Percentiles rank a stretch among this genome's conserved stretches.
Conservation (phyloP, 768 basidiomycete genomes). For the Strobilomyces echinocephalus region DNA sequence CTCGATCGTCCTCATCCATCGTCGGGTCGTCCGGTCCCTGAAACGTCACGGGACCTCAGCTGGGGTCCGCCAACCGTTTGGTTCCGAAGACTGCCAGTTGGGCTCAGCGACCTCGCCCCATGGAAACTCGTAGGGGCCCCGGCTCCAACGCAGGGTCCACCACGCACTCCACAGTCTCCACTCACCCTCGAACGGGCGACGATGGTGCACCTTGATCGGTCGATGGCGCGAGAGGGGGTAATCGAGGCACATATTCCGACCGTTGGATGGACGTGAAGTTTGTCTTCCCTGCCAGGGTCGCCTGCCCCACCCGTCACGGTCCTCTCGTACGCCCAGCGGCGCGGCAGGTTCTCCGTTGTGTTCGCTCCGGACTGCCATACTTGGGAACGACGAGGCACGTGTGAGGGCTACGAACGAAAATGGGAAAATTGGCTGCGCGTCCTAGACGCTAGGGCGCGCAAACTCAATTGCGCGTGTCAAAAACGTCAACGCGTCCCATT, state of each 20-base stretch:
- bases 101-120: neutral
- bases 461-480: constrained; percentile 7
- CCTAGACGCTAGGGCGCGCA: neutral
- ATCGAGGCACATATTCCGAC: neutral
- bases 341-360: constrained; percentile 2
- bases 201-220: neutral
- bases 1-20: too few species aligned
- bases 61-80: too few species aligned
- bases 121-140: neutral
- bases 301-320: neutral
- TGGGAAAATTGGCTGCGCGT: neutral
- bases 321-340: neutral
- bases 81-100: too few species aligned
- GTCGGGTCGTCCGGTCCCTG: too few species aligned
- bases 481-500: constrained; percentile 7
- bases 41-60: too few species aligned
- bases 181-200: neutral
- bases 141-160: neutral
- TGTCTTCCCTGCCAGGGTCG: neutral
- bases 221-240: neutral
- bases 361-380: constrained; percentile 11
- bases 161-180: neutral
- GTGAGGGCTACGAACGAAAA: constrained; percentile 9
- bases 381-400: constrained; percentile 2
- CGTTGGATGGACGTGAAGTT: neutral